A percentile compares a stretch with the other conserved stretches of the same genome.
These are phyloP conservation scores for Porodaedalea pini DNA, from an alignment of 1,284 basidiomycete genomes.

Conservation along the genomic window DNA sequence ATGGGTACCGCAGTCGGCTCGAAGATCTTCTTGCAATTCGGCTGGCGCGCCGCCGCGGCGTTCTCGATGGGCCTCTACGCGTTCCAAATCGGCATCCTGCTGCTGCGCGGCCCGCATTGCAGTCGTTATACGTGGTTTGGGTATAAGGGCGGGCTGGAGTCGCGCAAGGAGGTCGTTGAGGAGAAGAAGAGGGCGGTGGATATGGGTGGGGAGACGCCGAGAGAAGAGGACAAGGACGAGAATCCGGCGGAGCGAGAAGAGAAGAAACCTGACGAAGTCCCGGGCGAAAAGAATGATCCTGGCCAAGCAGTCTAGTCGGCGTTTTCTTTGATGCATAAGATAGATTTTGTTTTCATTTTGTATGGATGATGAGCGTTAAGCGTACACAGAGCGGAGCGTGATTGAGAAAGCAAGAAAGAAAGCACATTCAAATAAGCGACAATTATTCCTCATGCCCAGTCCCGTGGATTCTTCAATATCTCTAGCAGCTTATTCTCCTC, in stretches of 20 bases:
- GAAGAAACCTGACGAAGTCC: background rate
- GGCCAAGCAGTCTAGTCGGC: background rate
- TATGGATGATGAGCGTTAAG: background rate
- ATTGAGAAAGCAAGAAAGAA: background rate
- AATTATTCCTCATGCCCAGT: slow-evolving; percentile 55
- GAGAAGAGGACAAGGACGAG: background rate
- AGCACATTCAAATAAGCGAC: background rate
- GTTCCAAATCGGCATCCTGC: slow-evolving; percentile 37
- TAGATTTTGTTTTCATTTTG: background rate
- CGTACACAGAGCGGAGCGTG: background rate
- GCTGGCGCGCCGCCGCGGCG: slow-evolving; percentile 49
- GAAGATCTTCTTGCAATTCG: slow-evolving; percentile 45
- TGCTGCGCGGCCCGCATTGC: slow-evolving; percentile 43
- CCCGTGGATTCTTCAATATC: slow-evolving; percentile 65
- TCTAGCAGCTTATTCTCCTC: slow-evolving; percentile 70
- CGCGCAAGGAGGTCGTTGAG: slow-evolving; percentile 13
- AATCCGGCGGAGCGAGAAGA: slow-evolving; percentile 3
- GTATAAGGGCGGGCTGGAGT: slow-evolving; percentile 32
- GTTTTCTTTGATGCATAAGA: background rate
- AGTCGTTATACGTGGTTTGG: slow-evolving; percentile 38
- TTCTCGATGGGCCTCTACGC: slow-evolving; percentile 46
- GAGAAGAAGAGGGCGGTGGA: background rate
- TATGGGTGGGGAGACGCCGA: background rate
- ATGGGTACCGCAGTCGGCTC: slow-evolving; percentile 53
- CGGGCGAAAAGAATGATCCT: background rate